phyloP scores from a whole-genome alignment of 2,329 filamentous ascomycete genomes.

The Scortechinia acanthostroma region DNA sequence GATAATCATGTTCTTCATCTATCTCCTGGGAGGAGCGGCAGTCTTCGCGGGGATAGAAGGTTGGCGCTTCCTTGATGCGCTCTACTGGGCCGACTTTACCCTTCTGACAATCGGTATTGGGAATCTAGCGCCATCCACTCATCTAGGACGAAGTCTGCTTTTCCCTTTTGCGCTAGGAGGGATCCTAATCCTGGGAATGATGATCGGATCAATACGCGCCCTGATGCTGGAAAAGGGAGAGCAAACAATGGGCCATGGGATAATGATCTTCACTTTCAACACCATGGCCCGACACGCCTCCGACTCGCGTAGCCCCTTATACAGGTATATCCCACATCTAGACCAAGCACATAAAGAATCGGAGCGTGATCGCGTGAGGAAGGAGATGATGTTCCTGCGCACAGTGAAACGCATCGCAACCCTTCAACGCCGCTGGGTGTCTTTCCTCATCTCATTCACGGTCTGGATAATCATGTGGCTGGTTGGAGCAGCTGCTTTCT shows the following conservation, averaged over 20 bases:
- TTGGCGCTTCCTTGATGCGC: conserved; percentile 71
- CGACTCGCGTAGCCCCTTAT: too few relatives aligned
- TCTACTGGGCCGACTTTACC: conserved; percentile 74
- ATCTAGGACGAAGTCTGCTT: conserved; percentile 62
- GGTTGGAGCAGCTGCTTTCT: conserved; percentile 70
- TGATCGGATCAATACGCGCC: conserved; percentile 72
- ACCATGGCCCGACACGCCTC: too few relatives aligned
- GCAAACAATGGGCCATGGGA: too few relatives aligned
- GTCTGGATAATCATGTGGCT: conserved; percentile 75
- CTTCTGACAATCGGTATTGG: conserved; percentile 60
- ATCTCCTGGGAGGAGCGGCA: conserved; percentile 70
- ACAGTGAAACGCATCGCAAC: conserved; percentile 64
- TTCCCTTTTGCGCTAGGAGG: conserved; percentile 80
- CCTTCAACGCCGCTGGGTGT: conserved; percentile 66
- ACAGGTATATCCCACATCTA: too few relatives aligned
- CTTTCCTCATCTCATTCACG: conserved; percentile 58
- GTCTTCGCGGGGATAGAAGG: conserved; percentile 68
- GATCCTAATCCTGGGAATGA: conserved; percentile 76
- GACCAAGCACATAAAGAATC: too few relatives aligned
- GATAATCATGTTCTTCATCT: conserved; percentile 78
- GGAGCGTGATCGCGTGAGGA: too few relatives aligned
- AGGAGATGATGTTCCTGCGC: too few relatives aligned
- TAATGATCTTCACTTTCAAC: too few relatives aligned
- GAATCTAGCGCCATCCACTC: conserved; percentile 37
- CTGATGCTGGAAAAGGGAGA: conserved; percentile 51